Base-by-base conservation (phyloP, 2,329 filamentous ascomycete species). In the Coniochaeta sp. region DNA sequence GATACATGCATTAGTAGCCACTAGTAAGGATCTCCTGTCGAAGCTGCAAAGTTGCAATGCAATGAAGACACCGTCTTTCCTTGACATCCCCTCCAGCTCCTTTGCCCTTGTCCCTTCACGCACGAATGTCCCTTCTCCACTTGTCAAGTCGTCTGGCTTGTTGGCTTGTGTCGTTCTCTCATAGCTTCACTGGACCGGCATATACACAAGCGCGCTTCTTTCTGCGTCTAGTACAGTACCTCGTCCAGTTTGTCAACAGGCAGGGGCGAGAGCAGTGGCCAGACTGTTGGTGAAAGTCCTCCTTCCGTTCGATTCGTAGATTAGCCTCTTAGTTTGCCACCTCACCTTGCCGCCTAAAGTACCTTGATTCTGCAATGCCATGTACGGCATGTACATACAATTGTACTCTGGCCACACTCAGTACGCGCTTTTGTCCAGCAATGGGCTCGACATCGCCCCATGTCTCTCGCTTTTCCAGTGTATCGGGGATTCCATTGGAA, bases 301-400 rank as follows among this genome's bases (percentile, higher is more conserved):
- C 64, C 59, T 63, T 63, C 66, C 62, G 66, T 66, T 71, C 70
- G 67, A 69, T 65, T 67, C 66, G 69, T 68, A 73, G 68, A 76
- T 75, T 76, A 73, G 73, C 70, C 69, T 73, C 73, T 70, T 68
- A 71, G 72, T 34, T 77, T 72, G 76, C 76, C 76, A 78, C 76
- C 72, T 73, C 72, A 72, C 71, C 71, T 69, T 73, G 74, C 72
- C 70, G 47, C 47, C 47, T 31, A n/a, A 52, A 31, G 47, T 38
- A 56, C 31, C 54, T 56, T 24, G 54, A 38, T 31, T 17, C 54
- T 34, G 54, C 31, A 38, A 26, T 56, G 34, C 11, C 17, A 28
- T 34, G 54, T 56, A 56, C 28, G 47, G 26, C 47, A 52, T 31
- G 22, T 52, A 28, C 47, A 17, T 31, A 2, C 19, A 22, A 11